These are phyloP conservation scores for Boletus sp. DNA, from an alignment of 1,284 basidiomycete species.

Conservation along the genomic window DNA sequence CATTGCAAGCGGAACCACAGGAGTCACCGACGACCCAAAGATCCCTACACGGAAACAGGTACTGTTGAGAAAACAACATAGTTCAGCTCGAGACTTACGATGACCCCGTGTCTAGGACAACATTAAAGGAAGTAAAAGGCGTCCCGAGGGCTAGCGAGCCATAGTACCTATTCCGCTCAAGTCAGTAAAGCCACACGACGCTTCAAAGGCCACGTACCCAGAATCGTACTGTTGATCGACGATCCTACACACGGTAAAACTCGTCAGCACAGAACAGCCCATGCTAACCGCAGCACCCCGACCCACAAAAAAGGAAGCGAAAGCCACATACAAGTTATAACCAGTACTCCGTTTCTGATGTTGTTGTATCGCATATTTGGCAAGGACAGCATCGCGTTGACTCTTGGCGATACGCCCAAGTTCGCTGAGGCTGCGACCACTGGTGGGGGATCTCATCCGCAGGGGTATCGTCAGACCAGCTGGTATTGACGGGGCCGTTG, in stretches of 20 bases:
- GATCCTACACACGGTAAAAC: constrained; percentile 17
- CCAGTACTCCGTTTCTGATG: constrained; percentile 33
- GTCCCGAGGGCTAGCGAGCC: constrained; percentile 49
- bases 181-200: constrained; percentile 10
- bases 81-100: constrained; percentile 39
- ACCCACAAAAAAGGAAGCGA: not conserved
- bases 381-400: constrained; percentile 29
- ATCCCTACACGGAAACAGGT: constrained; percentile 21
- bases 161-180: constrained; percentile 38
- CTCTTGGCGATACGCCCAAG: constrained; percentile 26
- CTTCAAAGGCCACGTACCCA: constrained; percentile 22
- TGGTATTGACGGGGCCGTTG: constrained; percentile 13
- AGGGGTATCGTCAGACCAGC: constrained; percentile 30
- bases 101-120: constrained; percentile 63
- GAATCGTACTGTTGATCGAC: constrained; percentile 35
- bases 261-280: constrained; percentile 10
- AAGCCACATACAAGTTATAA: constrained; percentile 32
- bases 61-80: not conserved
- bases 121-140: constrained; percentile 43
- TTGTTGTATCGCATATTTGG: constrained; percentile 24
- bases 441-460: constrained; percentile 16
- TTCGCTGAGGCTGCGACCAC: constrained; percentile 12
- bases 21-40: constrained; percentile 29
- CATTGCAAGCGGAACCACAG: constrained; percentile 23
- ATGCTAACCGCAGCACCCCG: no score